Base-by-base conservation (phyloP, 805 yeast species). In the Kazachstania taianensis region DNA sequence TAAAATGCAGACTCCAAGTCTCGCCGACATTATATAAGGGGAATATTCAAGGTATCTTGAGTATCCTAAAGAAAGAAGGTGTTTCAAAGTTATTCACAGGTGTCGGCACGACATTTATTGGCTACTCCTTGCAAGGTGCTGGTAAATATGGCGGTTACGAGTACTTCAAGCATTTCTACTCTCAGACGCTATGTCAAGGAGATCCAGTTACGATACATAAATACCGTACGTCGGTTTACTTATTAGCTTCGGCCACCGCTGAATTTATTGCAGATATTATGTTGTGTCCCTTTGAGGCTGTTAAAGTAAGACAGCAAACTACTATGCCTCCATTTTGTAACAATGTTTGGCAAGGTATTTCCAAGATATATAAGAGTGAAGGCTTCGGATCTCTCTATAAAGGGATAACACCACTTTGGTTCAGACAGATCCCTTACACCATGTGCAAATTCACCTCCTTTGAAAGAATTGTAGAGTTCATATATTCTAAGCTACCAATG, bases 121-220 rank as follows among this genome's bases (percentile, higher is more conserved):
- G 97, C 17, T 89, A 92, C 63, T 81, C 96, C 6, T 66, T 87
- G 52, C 98, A 89, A 65, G 97, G 98, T 52, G 94, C 95, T 33
- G 95, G 96, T 51, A 89, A 89, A 63, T 89, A 89, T 62, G 98
- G 98, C 20, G 78, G 86, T 58, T 89, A 92, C 63, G 97, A 89
- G 63, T 71, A 67, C 50, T 89, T 89, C 73, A 89, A 89, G 65
- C 75, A 81, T 63, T 67, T 72, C 40, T 89, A 86, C 61, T 62
- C 78, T 73, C 22, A 34, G 10, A 75, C 51, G 38, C 73, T 20
- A 70, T 79, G 34, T 92, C 95, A 32, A 71, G 70, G 37, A 73
- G 75, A 43, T 27, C 73, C 71, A 28, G 76, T 74, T 36, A 39
- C 48, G 32, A 81, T 85, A 20, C 57, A 63, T 32, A 71, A 73